Evolutionary conservation across 2,329 filamentous ascomycete species (phyloP).

Genomic region (Ceratocystis harringtonii): DNA sequence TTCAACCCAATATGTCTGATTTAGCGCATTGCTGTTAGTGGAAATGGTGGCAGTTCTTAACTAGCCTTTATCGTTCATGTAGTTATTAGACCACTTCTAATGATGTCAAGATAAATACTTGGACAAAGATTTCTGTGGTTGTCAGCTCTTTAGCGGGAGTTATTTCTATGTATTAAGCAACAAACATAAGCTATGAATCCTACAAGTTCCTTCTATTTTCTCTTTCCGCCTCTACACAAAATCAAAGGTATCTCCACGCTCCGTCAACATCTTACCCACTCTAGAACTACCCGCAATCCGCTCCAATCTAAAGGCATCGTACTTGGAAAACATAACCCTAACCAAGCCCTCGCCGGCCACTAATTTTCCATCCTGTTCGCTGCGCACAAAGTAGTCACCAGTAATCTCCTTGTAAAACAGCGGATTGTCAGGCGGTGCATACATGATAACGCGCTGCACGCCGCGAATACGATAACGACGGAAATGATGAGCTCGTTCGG

Average conservation of each 20-base stretch:
- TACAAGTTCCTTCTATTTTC: not conserved
- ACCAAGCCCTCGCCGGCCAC: constrained; percentile 46
- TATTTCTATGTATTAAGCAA: too few relatives aligned
- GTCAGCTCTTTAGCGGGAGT: too few relatives aligned
- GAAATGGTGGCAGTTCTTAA: too few relatives aligned
- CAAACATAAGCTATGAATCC: too few relatives aligned
- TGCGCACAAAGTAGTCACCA: constrained; percentile 48
- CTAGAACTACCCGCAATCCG: constrained; percentile 70
- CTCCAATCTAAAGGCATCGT: constrained; percentile 80
- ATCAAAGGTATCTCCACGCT: constrained; percentile 83
- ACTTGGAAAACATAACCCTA: constrained; percentile 63
- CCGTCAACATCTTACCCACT: constrained; percentile 68
- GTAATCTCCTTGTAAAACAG: constrained; percentile 65
- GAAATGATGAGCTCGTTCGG: constrained; percentile 94
- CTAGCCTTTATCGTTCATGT: too few relatives aligned
- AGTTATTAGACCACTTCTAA: too few relatives aligned
- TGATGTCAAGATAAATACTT: too few relatives aligned
- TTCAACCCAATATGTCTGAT: too few relatives aligned
- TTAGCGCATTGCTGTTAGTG: too few relatives aligned
- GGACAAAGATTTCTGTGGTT: too few relatives aligned
- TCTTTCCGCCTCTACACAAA: constrained; percentile 50
- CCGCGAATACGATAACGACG: constrained; percentile 71
- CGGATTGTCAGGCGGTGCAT: constrained; percentile 79
- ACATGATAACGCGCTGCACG: constrained; percentile 73
- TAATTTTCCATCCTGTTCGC: constrained; percentile 39